Evolutionary conservation across 805 yeast species (phyloP).

Genomic region (Saturnispora serradocipensis): DNA sequence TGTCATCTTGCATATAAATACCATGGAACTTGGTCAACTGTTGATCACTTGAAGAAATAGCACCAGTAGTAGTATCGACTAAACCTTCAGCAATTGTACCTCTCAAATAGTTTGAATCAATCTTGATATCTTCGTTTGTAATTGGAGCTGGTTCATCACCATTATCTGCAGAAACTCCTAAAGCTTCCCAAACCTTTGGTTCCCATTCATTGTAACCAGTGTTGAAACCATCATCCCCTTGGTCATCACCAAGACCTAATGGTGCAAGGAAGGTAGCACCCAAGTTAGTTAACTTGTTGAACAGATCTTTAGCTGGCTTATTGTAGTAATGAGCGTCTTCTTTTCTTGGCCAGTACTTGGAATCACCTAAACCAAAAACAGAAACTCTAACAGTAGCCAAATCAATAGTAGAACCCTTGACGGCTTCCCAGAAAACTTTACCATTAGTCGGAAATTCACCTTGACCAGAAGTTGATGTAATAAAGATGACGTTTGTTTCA

Average conservation of each 20-base stretch:
- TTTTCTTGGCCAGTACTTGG: slow-evolving; percentile 93
- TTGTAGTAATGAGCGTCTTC: slow-evolving; percentile 91
- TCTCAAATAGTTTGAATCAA: slow-evolving; percentile 76
- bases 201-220: slow-evolving; percentile 92
- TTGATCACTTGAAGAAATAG: slow-evolving; percentile 83
- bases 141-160: slow-evolving; percentile 86
- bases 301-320: slow-evolving; percentile 76
- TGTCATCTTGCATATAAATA: slow-evolving; percentile 96
- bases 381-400: slow-evolving; percentile 47
- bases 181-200: slow-evolving; percentile 71
- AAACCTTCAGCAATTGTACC: slow-evolving; percentile 90
- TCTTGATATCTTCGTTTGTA: slow-evolving; percentile 93
- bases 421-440: slow-evolving; percentile 63
- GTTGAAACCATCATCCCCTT: slow-evolving; percentile 90
- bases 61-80: slow-evolving; percentile 75
- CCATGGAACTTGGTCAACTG: slow-evolving; percentile 97
- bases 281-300: slow-evolving; percentile 51
- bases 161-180: slow-evolving; percentile 81
- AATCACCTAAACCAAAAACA: slow-evolving; percentile 73
- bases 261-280: slow-evolving; percentile 70
- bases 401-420: slow-evolving; percentile 61
- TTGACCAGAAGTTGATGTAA: slow-evolving; percentile 75
- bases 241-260: slow-evolving; percentile 91
- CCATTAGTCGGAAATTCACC: slow-evolving; percentile 85
- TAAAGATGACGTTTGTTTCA: slow-evolving; percentile 60